A percentile compares a stretch with the other conserved stretches of the same genome.
Conservation (phyloP, 2,329 filamentous ascomycete genomes). For the Paecilomyces niveus region DNA sequence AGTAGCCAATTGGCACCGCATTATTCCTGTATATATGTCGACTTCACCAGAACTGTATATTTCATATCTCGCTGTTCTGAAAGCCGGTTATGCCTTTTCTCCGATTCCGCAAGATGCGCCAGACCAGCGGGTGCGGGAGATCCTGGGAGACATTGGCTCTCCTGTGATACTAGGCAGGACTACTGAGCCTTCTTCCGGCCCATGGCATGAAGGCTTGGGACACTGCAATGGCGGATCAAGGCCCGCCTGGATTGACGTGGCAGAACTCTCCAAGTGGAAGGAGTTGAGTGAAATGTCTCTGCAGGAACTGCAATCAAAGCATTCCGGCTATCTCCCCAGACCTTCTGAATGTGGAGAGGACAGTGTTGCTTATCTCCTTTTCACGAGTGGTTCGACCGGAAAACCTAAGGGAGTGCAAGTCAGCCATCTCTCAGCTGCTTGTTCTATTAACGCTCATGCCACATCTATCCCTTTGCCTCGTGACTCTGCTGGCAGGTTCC, state of each 20-base stretch:
- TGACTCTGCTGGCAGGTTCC: constrained; percentile 13
- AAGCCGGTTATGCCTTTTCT: constrained; percentile 30
- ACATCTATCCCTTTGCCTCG: constrained; percentile 16
- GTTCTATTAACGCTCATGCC: constrained; percentile 24
- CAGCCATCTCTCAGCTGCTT: constrained; percentile 21
- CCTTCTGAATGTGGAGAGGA: constrained; percentile 1
- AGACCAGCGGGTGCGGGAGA: constrained; percentile 15
- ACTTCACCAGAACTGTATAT: constrained; percentile 32
- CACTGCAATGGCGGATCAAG: not conserved
- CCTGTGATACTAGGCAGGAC: constrained; percentile 15
- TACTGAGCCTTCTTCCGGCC: constrained; percentile 7
- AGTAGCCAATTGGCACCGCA: constrained; percentile 5
- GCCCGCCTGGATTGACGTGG: constrained; percentile 15
- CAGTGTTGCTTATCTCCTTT: constrained; percentile 25
- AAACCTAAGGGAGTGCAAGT: constrained; percentile 27
- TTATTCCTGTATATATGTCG: constrained; percentile 22
- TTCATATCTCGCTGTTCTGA: constrained; percentile 29
- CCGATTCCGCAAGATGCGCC: constrained; percentile 32
- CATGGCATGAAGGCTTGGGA: constrained; percentile 3
- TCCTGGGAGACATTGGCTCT: constrained; percentile 21
- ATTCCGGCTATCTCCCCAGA: constrained; percentile 1
- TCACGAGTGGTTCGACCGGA: constrained; percentile 29
- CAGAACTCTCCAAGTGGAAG: constrained; percentile 14
- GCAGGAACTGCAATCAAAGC: constrained; percentile 5
- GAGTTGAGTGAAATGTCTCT: constrained; percentile 3